Conservation (phyloP, 2,329 filamentous ascomycete species). For the Colletotrichum costaricense region DNA sequence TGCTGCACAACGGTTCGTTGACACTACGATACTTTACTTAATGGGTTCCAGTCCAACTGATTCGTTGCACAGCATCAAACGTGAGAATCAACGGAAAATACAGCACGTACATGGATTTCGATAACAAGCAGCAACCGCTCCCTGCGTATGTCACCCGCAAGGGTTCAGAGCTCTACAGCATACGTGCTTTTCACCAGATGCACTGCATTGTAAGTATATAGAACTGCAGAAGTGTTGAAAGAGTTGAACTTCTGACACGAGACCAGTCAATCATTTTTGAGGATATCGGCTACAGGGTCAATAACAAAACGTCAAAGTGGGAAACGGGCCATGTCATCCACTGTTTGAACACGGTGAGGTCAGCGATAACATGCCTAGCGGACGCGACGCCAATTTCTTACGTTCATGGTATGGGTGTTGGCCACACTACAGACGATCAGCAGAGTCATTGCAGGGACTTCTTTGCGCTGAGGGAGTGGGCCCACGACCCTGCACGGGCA, state of each 20-base stretch:
- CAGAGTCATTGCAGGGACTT: conserved; percentile 24
- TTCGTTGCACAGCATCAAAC: conserved; percentile 4
- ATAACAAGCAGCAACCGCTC: background rate
- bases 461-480: conserved; percentile 25
- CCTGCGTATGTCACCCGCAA: conserved; percentile 4
- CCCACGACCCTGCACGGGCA: conserved; percentile 12
- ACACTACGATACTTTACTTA: background rate
- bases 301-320: conserved; percentile 29
- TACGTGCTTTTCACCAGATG: conserved; percentile 29
- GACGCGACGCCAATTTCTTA: conserved; percentile 26
- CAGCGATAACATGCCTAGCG: conserved; percentile 18
- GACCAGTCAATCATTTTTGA: conserved; percentile 20
- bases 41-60: background rate
- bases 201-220: conserved; percentile 19
- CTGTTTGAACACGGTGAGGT: conserved; percentile 21
- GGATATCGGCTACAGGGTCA: conserved; percentile 16
- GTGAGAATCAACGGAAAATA: conserved; percentile 23
- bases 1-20: conserved; percentile 15
- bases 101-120: conserved; percentile 24
- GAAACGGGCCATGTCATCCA: conserved; percentile 20
- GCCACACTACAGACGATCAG: conserved; percentile 25
- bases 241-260: background rate
- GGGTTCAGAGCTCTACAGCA: conserved; percentile 23
- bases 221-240: accelerated
- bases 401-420: conserved; percentile 22